Base-by-base conservation (phyloP, 169 alveolate species). In the Plasmodium vivax region DNA sequence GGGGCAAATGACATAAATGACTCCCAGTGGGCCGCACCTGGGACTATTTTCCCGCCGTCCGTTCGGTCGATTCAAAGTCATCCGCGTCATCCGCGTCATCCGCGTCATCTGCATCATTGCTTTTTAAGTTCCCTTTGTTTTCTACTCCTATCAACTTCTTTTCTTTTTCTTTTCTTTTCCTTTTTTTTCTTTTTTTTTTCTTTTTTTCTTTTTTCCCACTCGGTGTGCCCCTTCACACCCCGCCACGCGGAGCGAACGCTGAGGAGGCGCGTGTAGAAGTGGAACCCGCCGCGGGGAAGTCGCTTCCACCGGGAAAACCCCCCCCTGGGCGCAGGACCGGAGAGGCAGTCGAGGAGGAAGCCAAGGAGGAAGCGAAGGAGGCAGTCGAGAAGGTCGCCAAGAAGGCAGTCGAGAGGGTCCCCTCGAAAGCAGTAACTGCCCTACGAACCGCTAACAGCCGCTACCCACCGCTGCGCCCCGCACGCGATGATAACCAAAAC, bases 401-500 rank as follows among this genome's bases (percentile, higher is more conserved):
- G 2, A 43, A 12, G 54, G 3, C 54, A 7, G 54, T 43, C n/a
- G 12, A 45, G 16, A n/a, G n/a, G n/a, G n/a, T n/a, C n/a, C n/a
- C n/a, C n/a, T n/a, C n/a, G n/a, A n/a, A 45, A 45, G 12, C 45
- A 38, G 45, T 8, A 38, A 38, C 45, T 38, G 0, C 45, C 9
- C 8, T 38, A 38, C 2, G 45, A 3, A 4, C 45, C 8, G 45
- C 7, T 38, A 38, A 38, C 3, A 38, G 7, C n/a, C n/a, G n/a
- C n/a, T n/a, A n/a, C n/a, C n/a, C n/a, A 38, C 45, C 8, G 8
- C 45, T 4, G 45, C 1, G 41, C 41, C 1, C 34, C 27, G 2
- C 36, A 19, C 75, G 12, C 1, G 34, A n/a, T 84, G 93, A 30
- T 19, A 30, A 58, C 54, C 8, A 92, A 92, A 74, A 92, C 93